phyloP scores from a whole-genome alignment of 306 rosid genomes.

The Elaeagnus macrophylla region DNA sequence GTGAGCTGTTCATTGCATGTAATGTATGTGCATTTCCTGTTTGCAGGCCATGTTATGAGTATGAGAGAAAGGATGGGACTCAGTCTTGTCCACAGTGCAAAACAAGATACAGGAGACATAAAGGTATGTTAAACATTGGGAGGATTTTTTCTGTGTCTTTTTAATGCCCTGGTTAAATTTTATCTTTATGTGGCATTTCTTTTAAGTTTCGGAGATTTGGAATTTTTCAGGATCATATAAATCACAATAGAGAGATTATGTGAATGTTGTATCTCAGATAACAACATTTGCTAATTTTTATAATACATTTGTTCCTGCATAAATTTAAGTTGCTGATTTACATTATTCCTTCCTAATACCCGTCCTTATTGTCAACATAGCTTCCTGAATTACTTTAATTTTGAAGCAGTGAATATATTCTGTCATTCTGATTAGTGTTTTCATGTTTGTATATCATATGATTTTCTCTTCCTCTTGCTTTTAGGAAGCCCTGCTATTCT shows the following conservation, averaged over 20 bases:
- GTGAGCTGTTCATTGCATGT: constrained; percentile 70
- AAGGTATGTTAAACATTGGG: constrained; percentile 36
- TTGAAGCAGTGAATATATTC: constrained; percentile 3
- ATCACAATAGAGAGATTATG: background rate
- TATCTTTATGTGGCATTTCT: background rate
- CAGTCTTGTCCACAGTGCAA: constrained; percentile 97
- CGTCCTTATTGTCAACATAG: background rate
- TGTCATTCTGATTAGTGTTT: background rate
- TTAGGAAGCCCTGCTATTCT: constrained; percentile 81
- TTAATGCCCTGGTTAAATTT: background rate
- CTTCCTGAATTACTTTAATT: background rate
- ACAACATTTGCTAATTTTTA: background rate
- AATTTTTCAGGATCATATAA: background rate
- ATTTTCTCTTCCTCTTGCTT: constrained; percentile 21
- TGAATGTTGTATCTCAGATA: background rate
- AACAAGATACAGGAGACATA: constrained; percentile 75
- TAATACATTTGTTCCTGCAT: background rate
- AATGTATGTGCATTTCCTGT: constrained; percentile 81
- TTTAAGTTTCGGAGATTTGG: background rate
- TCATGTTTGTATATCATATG: background rate
- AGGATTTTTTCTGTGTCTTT: background rate
- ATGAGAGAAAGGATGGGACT: constrained; percentile 94
- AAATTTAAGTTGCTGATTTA: background rate
- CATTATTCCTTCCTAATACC: background rate
- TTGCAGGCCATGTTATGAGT: constrained; percentile 91